These are phyloP conservation scores for Jamesozyma piceae DNA, from an alignment of 805 yeast genomes.

Conservation along the genomic window DNA sequence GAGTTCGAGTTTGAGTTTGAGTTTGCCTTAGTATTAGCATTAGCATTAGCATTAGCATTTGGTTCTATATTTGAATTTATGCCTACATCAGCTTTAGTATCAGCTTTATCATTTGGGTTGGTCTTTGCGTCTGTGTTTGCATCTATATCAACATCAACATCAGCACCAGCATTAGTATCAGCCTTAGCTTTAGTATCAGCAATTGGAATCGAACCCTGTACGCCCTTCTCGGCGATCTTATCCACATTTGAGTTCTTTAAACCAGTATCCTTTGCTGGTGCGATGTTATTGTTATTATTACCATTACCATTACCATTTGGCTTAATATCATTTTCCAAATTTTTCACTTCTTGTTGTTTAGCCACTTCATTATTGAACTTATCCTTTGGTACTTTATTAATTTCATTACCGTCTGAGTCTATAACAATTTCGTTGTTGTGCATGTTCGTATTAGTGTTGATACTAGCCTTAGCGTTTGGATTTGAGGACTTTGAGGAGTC, in stretches of 20 bases:
- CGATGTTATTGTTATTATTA: neutral
- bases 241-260: no score
- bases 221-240: no score
- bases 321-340: constrained; percentile 16
- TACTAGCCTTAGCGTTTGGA: no score
- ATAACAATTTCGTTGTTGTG: neutral
- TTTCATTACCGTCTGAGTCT: constrained; percentile 5
- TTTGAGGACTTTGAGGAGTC: neutral
- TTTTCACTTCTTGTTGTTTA: constrained; percentile 23
- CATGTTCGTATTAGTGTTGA: neutral
- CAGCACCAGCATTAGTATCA: constrained; percentile 4
- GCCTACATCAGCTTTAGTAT: neutral
- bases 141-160: constrained; percentile 2
- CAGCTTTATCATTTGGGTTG: neutral
- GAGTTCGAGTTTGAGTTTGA: no score
- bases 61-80: neutral
- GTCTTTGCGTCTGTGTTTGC: neutral
- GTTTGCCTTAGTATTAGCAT: no score
- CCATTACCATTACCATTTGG: no score
- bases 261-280: no score
- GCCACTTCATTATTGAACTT: constrained; percentile 27
- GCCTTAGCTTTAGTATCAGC: neutral
- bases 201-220: neutral
- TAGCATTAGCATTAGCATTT: neutral
- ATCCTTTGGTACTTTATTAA: neutral